Conservation (phyloP, 2,329 filamentous ascomycete species). For the Plenodomus biglobosus region DNA sequence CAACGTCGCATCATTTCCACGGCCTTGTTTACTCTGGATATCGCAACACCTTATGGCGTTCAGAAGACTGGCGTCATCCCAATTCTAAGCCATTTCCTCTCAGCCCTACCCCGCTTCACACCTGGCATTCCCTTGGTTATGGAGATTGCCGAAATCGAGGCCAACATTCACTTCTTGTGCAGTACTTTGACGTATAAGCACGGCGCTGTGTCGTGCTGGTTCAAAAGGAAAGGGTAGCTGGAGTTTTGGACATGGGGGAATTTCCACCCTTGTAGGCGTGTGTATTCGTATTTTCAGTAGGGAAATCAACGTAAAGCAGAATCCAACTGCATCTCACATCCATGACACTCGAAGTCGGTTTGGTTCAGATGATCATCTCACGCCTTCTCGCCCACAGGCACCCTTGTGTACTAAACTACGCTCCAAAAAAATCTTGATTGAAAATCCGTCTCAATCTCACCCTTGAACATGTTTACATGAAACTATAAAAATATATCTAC, state of each 20-base stretch:
- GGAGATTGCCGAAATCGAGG: not conserved
- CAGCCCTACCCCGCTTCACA: conserved; percentile 5
- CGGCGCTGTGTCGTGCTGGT: not conserved
- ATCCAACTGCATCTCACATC: too few relatives aligned
- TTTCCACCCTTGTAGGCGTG: conserved; percentile 5
- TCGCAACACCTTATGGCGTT: conserved; percentile 7
- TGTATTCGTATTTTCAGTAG: conserved; percentile 6
- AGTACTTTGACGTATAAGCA: conserved; percentile 11
- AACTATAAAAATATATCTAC: too few relatives aligned
- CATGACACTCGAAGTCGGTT: too few relatives aligned
- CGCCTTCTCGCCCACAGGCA: too few relatives aligned
- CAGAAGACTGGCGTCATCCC: conserved; percentile 20
- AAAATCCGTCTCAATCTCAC: too few relatives aligned
- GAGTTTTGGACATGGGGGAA: not conserved
- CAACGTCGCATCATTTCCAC: conserved; percentile 13
- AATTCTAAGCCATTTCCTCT: not conserved
- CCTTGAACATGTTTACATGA: too few relatives aligned
- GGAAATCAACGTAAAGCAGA: conserved; percentile 7
- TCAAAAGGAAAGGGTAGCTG: not conserved
- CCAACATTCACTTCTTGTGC: conserved; percentile 23
- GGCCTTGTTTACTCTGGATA: conserved; percentile 14
- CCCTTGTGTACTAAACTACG: too few relatives aligned
- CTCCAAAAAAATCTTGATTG: too few relatives aligned
- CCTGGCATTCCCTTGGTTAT: conserved; percentile 5
- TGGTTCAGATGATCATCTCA: too few relatives aligned